Evolutionary conservation across 2,329 filamentous ascomycete genomes (phyloP), one percentile per base, ranked within the genome.

Genomic region (Verticillium dahliae): DNA sequence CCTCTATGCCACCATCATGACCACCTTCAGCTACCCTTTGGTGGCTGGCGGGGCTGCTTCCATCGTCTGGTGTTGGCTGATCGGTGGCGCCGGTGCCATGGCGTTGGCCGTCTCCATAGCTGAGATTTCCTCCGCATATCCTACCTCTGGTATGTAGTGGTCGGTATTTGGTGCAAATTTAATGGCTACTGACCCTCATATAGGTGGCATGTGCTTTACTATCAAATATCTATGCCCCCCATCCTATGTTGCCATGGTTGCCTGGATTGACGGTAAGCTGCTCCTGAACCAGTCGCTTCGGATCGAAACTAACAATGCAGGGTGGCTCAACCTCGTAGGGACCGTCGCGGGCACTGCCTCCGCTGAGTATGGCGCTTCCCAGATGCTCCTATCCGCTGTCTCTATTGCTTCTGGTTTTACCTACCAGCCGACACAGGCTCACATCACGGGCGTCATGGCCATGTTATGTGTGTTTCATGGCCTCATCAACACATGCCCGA

Each of bases 11-110:
- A 84, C 81, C 9, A 78, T 82, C 62, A 79, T 81, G 66, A 84
- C 83, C 3, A 85, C 83, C 37, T 82, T 84, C 67, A 75, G 74
- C 13, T 84, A 80, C 66, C 82, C 83, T 1, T 74, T 85, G 33
- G 71, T 74, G 54, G 81, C 82, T 14, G 82, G 82, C 63, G 83
- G 83, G 58, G 75, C 80, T 39, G 78, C 82, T 31, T 77, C 81
- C 6, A 81, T 77, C 7, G 77, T 86, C 4, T 86, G 83, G 83
- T 84, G 79, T 69, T 86, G 83, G 83, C 68, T 83, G 57, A 82
- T 85, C 62, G 81, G 81, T 34, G 83, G 83, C 59, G 73, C 76
- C 55, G 83, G 83, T 11, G 84, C 82, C 62, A 80, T 85, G 75
- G 84, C 81, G 65, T 82, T 85, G 59, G 76, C 77, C 57, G 67